Evolutionary conservation across 2,329 filamentous ascomycete genomes (phyloP).

Genomic region (Colletotrichum incanum): DNA sequence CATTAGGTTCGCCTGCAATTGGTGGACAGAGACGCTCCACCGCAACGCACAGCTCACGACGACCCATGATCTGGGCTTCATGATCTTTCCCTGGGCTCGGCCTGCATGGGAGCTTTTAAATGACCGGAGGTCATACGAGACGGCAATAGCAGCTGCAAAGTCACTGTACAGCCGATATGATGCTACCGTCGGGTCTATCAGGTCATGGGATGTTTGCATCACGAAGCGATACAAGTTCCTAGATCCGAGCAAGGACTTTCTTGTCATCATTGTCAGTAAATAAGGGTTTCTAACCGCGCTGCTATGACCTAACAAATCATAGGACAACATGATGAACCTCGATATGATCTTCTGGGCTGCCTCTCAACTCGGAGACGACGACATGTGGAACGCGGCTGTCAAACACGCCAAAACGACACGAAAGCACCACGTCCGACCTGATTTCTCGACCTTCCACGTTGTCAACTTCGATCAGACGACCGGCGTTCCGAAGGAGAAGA

Average conservation of each 20-base stretch:
- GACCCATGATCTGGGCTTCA: constrained; percentile 63
- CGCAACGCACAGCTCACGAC: constrained; percentile 51
- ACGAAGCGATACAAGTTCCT: constrained; percentile 57
- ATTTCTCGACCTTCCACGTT: constrained; percentile 59
- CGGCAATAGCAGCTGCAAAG: constrained; percentile 53
- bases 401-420: constrained; percentile 57
- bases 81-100: constrained; percentile 58
- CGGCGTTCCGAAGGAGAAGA: no score
- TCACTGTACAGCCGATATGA: constrained; percentile 57
- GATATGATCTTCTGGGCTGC: constrained; percentile 60
- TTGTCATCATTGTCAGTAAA: constrained; percentile 58
- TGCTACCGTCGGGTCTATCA: constrained; percentile 52
- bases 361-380: constrained; percentile 49
- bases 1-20: constrained; percentile 52
- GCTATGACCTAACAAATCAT: background rate
- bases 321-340: constrained; percentile 60
- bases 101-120: constrained; percentile 57
- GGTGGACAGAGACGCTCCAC: constrained; percentile 59
- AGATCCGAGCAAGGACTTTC: constrained; percentile 54
- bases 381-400: constrained; percentile 54
- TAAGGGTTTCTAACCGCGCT: background rate
- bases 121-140: constrained; percentile 54
- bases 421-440: constrained; percentile 57
- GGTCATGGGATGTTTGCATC: constrained; percentile 61
- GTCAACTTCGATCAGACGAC: no score